A percentile compares a stretch with the other conserved stretches of the same genome.
Evolutionary conservation across 306 rosid genomes (phyloP).

Genomic region (Canavalia gladiata): DNA sequence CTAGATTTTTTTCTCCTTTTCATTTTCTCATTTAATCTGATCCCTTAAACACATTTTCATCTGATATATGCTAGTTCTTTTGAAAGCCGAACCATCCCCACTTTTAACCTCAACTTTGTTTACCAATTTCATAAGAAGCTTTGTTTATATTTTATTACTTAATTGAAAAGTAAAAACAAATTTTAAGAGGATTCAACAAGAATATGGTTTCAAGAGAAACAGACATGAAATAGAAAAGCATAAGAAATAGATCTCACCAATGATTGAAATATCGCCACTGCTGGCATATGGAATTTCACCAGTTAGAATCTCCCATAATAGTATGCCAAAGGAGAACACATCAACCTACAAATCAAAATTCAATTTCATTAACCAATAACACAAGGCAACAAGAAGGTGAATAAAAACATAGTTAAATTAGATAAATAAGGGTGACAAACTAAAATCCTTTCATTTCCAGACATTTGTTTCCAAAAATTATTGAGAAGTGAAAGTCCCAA

Average conservation of each 20-base stretch:
- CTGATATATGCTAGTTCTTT: neutral
- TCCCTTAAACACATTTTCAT: neutral
- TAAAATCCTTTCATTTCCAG: slow-evolving; percentile 8
- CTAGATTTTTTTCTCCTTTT: neutral
- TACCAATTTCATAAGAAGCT: neutral
- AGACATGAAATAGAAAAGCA: slow-evolving; percentile 20
- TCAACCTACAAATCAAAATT: slow-evolving; percentile 70
- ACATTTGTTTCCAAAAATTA: neutral
- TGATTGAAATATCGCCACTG: slow-evolving; percentile 75
- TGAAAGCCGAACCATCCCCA: neutral
- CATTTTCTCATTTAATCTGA: neutral
- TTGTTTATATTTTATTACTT: neutral
- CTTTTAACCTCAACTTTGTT: slow-evolving; percentile 11
- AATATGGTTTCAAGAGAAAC: slow-evolving; percentile 8
- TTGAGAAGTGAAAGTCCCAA: neutral
- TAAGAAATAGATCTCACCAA: slow-evolving; percentile 61
- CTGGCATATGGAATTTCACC: slow-evolving; percentile 93
- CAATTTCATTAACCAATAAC: slow-evolving; percentile 41
- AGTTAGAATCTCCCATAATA: slow-evolving; percentile 91
- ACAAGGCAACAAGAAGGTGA: slow-evolving; percentile 17
- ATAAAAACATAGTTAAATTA: neutral
- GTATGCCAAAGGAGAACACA: slow-evolving; percentile 93
- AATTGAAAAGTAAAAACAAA: slow-evolving; percentile 3
- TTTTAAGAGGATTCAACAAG: slow-evolving; percentile 24
- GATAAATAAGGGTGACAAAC: slow-evolving; percentile 11